Evolutionary conservation across 768 basidiomycete genomes (phyloP).

Genomic region (Sporobolomyces pararoseus): DNA sequence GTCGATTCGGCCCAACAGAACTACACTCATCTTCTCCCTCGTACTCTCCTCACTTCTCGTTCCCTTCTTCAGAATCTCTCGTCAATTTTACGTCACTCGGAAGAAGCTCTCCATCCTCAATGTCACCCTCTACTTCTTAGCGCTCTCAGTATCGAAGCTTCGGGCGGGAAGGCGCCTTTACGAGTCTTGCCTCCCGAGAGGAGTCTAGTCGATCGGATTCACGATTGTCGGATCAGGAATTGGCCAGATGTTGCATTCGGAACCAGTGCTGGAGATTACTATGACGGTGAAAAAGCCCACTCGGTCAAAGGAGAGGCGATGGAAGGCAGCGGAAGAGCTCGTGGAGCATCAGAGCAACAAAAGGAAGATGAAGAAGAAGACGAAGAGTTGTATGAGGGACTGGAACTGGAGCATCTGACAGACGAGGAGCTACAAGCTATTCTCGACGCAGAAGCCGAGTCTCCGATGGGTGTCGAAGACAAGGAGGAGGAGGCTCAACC

Average conservation of each 20-base stretch:
- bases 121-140: conserved; percentile 32
- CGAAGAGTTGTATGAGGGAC: neutral
- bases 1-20: neutral
- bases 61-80: conserved; percentile 22
- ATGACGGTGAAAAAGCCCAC: no score
- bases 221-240: conserved; percentile 26
- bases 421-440: conserved; percentile 14
- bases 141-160: conserved; percentile 10
- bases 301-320: neutral
- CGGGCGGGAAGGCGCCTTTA: neutral
- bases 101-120: conserved; percentile 1
- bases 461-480: neutral
- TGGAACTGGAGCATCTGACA: neutral
- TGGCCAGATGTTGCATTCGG: conserved; percentile 20
- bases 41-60: conserved; percentile 21
- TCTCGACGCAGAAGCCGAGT: no score
- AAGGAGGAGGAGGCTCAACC: neutral
- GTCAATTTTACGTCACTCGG: neutral
- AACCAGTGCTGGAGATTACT: conserved; percentile 5
- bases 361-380: neutral
- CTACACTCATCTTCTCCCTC: conserved; percentile 28
- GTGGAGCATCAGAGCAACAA: neutral
- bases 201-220: conserved; percentile 26
- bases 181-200: conserved; percentile 18
- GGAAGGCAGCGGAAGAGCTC: neutral